phyloP scores from a whole-genome alignment of 129 eudicot genomes.

The sunflower (Helianthus annuus) region DNA sequence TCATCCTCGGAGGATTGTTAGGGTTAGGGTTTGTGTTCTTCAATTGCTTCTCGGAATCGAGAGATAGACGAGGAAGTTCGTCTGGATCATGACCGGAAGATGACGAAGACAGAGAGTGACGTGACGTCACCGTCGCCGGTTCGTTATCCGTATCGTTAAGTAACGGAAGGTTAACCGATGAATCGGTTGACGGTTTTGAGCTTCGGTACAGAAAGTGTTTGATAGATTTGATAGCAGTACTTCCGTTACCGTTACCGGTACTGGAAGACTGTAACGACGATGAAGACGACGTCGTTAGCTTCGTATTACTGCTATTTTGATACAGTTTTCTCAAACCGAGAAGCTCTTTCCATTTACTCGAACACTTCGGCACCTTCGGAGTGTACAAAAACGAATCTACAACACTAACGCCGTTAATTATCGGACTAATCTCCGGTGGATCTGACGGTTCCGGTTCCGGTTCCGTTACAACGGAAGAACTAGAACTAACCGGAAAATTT shows the following conservation, averaged over 20 bases:
- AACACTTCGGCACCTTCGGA: constrained; percentile 85
- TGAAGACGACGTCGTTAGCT: background rate
- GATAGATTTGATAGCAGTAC: constrained; percentile 40
- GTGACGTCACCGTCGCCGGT: constrained; percentile 47
- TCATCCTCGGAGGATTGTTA: constrained; percentile 40
- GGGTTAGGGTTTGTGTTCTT: constrained; percentile 11
- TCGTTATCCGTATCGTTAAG: constrained; percentile 64
- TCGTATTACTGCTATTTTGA: constrained; percentile 30
- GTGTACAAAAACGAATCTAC: constrained; percentile 66
- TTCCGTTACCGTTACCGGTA: background rate
- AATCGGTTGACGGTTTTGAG: constrained; percentile 55
- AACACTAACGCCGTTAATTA: constrained; percentile 24
- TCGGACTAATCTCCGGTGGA: constrained; percentile 42
- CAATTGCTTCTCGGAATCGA: constrained; percentile 56
- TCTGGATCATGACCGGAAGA: constrained; percentile 74
- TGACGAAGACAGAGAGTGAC: constrained; percentile 66
- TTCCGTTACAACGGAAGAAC: background rate
- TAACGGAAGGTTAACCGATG: constrained; percentile 58
- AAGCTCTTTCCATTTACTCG: constrained; percentile 85
- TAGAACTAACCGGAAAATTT: constrained; percentile 30
- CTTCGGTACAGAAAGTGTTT: constrained; percentile 57
- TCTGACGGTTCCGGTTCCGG: constrained; percentile 22
- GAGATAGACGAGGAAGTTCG: constrained; percentile 70
- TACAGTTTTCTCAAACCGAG: constrained; percentile 67
- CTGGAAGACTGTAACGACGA: constrained; percentile 21